Conservation (phyloP, 768 basidiomycete genomes). For the Suillus spraguei region DNA sequence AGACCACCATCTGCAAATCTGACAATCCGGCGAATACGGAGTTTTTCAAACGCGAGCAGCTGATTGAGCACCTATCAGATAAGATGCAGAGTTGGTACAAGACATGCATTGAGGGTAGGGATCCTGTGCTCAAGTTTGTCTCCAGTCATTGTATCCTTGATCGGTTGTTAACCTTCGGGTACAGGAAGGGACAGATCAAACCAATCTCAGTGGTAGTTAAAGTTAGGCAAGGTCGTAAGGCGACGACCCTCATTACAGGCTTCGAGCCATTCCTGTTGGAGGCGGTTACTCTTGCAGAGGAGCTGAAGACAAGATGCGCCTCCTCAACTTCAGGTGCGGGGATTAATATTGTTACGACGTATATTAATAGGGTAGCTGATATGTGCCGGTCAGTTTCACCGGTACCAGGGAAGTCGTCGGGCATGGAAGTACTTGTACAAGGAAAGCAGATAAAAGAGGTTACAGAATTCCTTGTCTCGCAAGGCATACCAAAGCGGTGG, state of each 20-base stretch:
- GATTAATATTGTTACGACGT: background rate
- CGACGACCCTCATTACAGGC: conserved; percentile 73
- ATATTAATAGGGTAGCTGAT: background rate
- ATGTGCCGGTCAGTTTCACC: conserved; percentile 52
- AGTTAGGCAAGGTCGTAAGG: conserved; percentile 76
- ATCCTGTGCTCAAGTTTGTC: conserved; percentile 62
- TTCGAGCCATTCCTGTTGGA: conserved; percentile 78
- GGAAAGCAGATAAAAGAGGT: conserved; percentile 77
- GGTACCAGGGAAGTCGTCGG: conserved; percentile 55
- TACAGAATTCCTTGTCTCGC: conserved; percentile 61
- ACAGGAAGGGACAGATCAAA: conserved; percentile 75
- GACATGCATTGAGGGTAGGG: conserved; percentile 54
- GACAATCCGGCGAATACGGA: conserved; percentile 37
- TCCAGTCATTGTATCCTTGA: conserved; percentile 6
- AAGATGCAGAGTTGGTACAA: conserved; percentile 84
- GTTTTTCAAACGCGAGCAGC: conserved; percentile 70
- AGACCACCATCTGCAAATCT: conserved; percentile 39
- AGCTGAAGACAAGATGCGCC: conserved; percentile 75
- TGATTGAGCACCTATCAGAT: conserved; percentile 51
- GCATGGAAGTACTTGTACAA: conserved; percentile 79
- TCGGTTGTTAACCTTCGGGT: background rate
- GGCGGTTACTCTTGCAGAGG: conserved; percentile 76
- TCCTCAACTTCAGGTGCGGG: conserved; percentile 73
- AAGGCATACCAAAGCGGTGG: conserved; percentile 84
- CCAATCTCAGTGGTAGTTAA: conserved; percentile 74